Conservation (phyloP, 345 rosid genomes). For the Mercurialis annua region DNA sequence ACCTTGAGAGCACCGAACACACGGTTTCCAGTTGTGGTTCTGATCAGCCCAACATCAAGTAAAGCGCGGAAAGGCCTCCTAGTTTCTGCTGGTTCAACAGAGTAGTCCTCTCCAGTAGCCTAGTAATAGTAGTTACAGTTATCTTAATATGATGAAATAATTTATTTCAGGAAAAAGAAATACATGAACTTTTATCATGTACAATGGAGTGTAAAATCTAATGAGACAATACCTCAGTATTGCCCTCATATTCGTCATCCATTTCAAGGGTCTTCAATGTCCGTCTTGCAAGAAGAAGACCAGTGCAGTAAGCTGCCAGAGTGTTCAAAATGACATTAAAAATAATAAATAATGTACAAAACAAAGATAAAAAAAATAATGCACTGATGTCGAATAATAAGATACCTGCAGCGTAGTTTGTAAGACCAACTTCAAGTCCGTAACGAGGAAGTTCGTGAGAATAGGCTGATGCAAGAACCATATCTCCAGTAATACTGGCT, state of each 20-base stretch:
- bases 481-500: constrained; percentile 62
- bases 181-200: too few species aligned
- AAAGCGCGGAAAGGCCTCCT: constrained; percentile 84
- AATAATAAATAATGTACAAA: not conserved
- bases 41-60: constrained; percentile 73
- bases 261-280: constrained; percentile 62
- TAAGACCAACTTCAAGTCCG: constrained; percentile 67
- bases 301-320: constrained; percentile 60
- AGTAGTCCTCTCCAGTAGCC: constrained; percentile 87
- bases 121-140: constrained; percentile 12
- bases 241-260: constrained; percentile 71
- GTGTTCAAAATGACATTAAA: not conserved
- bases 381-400: not conserved
- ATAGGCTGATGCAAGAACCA: constrained; percentile 65
- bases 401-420: constrained; percentile 75
- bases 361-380: not conserved
- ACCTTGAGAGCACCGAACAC: constrained; percentile 82
- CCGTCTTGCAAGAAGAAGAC: constrained; percentile 73
- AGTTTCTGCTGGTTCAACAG: constrained; percentile 69
- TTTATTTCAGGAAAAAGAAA: not conserved
- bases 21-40: constrained; percentile 77
- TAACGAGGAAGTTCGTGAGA: constrained; percentile 58
- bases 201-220: not conserved
- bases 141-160: not conserved
- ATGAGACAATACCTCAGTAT: constrained; percentile 55